A percentile compares a stretch with the other conserved stretches of the same genome.
These are phyloP conservation scores for Cryptococcus hybrid DNA, from an alignment of 1,284 basidiomycete genomes.

Conservation along the genomic window DNA sequence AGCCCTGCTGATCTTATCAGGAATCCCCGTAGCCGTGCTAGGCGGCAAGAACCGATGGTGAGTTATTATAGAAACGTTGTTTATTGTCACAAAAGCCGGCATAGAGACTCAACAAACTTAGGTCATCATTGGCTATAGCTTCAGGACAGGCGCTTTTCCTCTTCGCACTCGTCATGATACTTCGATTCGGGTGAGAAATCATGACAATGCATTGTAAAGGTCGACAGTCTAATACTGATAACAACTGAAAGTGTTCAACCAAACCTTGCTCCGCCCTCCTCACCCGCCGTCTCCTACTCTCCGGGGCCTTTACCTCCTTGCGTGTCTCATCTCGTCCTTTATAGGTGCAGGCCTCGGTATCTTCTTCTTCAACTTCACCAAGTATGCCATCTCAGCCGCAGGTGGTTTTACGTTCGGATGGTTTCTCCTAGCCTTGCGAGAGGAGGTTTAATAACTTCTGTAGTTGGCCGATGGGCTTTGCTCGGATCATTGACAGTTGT, in stretches of 20 bases:
- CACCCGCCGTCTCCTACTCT: slow-evolving; percentile 74
- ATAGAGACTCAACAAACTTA: slow-evolving; percentile 37
- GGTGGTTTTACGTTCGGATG: slow-evolving; percentile 84
- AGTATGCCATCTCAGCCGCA: slow-evolving; percentile 82
- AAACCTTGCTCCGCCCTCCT: slow-evolving; percentile 58
- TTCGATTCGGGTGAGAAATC: slow-evolving; percentile 68
- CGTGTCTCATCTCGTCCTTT: slow-evolving; percentile 74
- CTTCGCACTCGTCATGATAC: slow-evolving; percentile 80
- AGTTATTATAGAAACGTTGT: slow-evolving; percentile 16
- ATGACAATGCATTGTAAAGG: not conserved
- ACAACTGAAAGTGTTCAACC: slow-evolving; percentile 32
- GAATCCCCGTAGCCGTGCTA: slow-evolving; percentile 82
- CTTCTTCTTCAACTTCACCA: slow-evolving; percentile 81
- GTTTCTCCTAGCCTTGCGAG: slow-evolving; percentile 79
- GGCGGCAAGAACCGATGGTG: slow-evolving; percentile 92
- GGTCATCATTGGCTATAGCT: slow-evolving; percentile 87
- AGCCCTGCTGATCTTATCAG: slow-evolving; percentile 81
- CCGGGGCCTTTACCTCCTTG: slow-evolving; percentile 85
- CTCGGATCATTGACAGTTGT: slow-evolving; percentile 63
- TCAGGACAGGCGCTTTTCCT: slow-evolving; percentile 86
- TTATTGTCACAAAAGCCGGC: not conserved
- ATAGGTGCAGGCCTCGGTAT: slow-evolving; percentile 80
- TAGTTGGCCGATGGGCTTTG: slow-evolving; percentile 76
- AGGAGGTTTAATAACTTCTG: slow-evolving; percentile 76
- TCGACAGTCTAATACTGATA: no score